These are phyloP conservation scores for Fusarium pilosicola DNA, from an alignment of 2,329 filamentous ascomycete species.

Conservation along the genomic window DNA sequence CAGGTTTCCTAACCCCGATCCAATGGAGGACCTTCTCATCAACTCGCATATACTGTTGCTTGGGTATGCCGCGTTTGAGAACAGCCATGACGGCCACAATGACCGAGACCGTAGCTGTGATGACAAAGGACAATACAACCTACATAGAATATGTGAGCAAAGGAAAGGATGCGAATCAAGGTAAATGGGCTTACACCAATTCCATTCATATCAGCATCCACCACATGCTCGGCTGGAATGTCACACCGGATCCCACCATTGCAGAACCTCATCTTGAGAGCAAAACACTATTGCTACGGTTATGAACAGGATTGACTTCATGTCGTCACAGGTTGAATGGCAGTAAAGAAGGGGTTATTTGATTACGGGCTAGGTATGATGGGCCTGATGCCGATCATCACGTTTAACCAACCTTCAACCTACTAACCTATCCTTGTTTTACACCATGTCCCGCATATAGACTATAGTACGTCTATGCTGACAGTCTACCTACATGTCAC, in stretches of 20 bases:
- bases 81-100: slow-evolving; percentile 11
- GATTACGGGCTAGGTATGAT: neutral
- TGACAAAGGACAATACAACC: slow-evolving; percentile 15
- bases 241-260: neutral
- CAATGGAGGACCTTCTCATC: slow-evolving; percentile 21
- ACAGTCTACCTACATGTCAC: neutral
- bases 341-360: neutral
- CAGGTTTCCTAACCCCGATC: slow-evolving; percentile 1
- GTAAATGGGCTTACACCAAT: slow-evolving; percentile 7
- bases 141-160: neutral
- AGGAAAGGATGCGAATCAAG: neutral
- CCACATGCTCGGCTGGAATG: neutral
- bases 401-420: neutral
- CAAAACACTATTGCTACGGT: neutral
- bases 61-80: slow-evolving; percentile 18
- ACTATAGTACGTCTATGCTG: neutral
- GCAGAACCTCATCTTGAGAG: slow-evolving; percentile 5
- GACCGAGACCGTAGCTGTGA: slow-evolving; percentile 15
- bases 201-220: slow-evolving; percentile 31
- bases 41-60: slow-evolving; percentile 13
- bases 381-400: slow-evolving; percentile 4
- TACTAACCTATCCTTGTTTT: slow-evolving; percentile 14
- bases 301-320: neutral
- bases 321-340: neutral
- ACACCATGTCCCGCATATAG: neutral